Percentiles rank a stretch among this genome's conserved stretches.
These are phyloP conservation scores for Lasiodiplodia citricola DNA, from an alignment of 2,329 filamentous ascomycete species.

Conservation along the genomic window DNA sequence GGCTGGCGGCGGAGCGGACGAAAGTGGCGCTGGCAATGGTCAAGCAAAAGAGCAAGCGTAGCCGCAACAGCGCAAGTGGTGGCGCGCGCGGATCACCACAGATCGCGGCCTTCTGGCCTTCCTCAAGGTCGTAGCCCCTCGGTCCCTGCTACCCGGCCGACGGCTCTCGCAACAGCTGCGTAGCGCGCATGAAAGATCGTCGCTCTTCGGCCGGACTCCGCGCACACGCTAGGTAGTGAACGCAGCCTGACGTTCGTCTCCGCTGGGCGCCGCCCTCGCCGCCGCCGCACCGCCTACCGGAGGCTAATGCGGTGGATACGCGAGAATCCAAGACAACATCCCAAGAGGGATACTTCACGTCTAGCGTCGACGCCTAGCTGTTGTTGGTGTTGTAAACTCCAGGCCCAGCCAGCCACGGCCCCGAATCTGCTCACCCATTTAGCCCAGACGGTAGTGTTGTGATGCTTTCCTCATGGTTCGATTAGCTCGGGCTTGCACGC, in stretches of 20 bases:
- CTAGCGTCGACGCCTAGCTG: not conserved
- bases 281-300: conserved; percentile 1
- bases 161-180: not conserved
- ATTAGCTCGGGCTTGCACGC: not conserved
- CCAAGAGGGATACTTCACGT: not conserved
- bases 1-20: not conserved
- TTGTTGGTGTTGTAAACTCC: not conserved
- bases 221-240: conserved; percentile 2
- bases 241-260: conserved; percentile 9
- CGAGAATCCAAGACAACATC: not conserved
- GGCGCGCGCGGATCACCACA: conserved; percentile 14
- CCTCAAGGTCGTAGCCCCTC: not conserved
- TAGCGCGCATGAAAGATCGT: conserved; percentile 20
- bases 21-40: not conserved
- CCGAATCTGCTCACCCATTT: conserved; percentile 4
- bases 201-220: conserved; percentile 8
- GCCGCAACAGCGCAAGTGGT: conserved; percentile 3
- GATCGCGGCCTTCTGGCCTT: not conserved
- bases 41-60: not conserved
- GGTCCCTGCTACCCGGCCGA: conserved; percentile 2
- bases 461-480: not conserved
- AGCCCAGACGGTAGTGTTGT: not conserved
- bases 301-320: not conserved
- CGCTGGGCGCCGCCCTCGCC: conserved; percentile 11
- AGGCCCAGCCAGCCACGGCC: conserved; percentile 14